These are phyloP conservation scores for Acidiella bohemica DNA, from an alignment of 495 filamentous ascomycete genomes.

Conservation along the genomic window DNA sequence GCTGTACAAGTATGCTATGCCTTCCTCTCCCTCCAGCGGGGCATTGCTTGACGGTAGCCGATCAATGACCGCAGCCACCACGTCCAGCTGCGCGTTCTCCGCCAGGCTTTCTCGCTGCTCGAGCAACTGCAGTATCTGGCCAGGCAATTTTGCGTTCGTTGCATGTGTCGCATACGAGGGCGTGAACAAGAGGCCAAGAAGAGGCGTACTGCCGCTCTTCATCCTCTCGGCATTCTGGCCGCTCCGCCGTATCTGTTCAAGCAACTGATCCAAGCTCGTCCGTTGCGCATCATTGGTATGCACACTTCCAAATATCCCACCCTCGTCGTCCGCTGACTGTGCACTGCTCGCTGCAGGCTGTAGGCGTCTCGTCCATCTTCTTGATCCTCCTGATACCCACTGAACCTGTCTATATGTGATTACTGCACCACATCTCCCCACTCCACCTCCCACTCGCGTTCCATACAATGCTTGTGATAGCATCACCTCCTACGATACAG, in stretches of 20 bases:
- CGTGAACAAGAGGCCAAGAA: conserved; percentile 10
- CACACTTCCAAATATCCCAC: not conserved
- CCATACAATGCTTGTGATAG: too few species aligned
- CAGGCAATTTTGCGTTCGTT: not conserved
- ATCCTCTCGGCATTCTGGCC: not conserved
- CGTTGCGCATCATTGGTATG: not conserved
- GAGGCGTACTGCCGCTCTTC: not conserved
- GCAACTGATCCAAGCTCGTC: not conserved
- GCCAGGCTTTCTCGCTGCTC: not conserved
- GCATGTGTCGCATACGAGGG: conserved; percentile 12
- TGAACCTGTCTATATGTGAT: too few species aligned
- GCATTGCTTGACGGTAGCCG: conserved; percentile 18
- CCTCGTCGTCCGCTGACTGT: too few species aligned
- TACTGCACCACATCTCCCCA: too few species aligned
- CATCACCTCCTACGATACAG: too few species aligned
- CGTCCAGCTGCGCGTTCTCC: conserved; percentile 2
- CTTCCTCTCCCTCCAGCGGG: conserved; percentile 8
- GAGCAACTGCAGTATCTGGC: conserved; percentile 1
- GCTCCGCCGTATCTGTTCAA: not conserved
- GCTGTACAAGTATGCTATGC: conserved; percentile 12
- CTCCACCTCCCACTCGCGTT: too few species aligned
- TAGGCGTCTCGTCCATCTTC: too few species aligned
- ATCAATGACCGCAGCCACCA: conserved; percentile 15
- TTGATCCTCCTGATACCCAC: too few species aligned
- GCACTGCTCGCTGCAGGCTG: too few species aligned